phyloP scores from a whole-genome alignment of 257 asterid species.

The Nicotiana tabacum region DNA sequence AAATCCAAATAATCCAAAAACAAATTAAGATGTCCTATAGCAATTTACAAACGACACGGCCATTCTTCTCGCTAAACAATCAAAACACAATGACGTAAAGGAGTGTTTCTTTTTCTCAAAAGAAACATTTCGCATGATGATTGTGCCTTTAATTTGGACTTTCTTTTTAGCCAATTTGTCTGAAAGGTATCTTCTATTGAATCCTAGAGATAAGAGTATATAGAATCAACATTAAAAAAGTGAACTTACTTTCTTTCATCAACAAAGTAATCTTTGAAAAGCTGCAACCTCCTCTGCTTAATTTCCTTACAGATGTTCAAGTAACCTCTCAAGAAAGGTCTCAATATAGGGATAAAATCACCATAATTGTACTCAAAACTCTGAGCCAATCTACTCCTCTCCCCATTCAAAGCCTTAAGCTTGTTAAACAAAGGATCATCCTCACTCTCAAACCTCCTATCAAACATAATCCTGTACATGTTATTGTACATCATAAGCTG shows the following conservation, averaged over 20 bases:
- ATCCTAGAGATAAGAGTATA: too few species aligned
- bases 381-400: constrained; percentile 91
- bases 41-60: too few species aligned
- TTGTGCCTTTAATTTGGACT: too few species aligned
- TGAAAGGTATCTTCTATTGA: too few species aligned
- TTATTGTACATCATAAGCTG: constrained; percentile 96
- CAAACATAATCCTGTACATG: constrained; percentile 88
- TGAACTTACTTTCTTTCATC: constrained; percentile 80
- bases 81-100: too few species aligned
- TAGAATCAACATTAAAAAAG: too few species aligned
- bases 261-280: constrained; percentile 79
- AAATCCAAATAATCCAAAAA: too few species aligned
- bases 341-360: constrained; percentile 81
- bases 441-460: constrained; percentile 72
- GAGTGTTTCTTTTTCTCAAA: too few species aligned
- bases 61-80: too few species aligned
- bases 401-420: constrained; percentile 83
- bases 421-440: constrained; percentile 71
- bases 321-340: constrained; percentile 89
- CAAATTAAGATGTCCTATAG: neutral
- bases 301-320: constrained; percentile 73
- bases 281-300: constrained; percentile 61
- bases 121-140: too few species aligned
- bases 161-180: too few species aligned
- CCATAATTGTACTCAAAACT: constrained; percentile 94